Percentiles rank a stretch among this genome's conserved stretches.
Evolutionary conservation across 305 asterid genomes (phyloP).

Genomic region (Solanum hybrid): DNA sequence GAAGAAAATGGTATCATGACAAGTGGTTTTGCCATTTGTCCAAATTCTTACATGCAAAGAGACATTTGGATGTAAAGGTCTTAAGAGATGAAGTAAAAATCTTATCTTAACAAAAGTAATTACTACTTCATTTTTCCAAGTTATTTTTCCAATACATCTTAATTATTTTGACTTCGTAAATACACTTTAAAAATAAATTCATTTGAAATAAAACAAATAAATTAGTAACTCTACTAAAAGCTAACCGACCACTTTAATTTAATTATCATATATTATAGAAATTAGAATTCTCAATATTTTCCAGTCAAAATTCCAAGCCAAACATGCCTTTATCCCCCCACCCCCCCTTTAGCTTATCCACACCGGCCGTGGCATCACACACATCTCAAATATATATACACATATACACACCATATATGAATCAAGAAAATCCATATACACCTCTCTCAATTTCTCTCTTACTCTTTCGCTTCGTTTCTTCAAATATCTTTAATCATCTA

Average conservation of each 20-base stretch:
- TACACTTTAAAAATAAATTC: not conserved
- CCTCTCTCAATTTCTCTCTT: not conserved
- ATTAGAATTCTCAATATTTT: not conserved
- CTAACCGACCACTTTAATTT: slow-evolving; percentile 2
- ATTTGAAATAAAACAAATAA: not conserved
- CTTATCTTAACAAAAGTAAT: not conserved
- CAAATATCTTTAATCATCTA: not conserved
- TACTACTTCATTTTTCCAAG: too few species aligned
- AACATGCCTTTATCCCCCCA: not conserved
- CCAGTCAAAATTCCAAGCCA: not conserved
- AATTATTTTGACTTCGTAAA: too few species aligned
- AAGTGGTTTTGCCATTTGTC: not conserved
- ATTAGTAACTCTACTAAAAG: not conserved
- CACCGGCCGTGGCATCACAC: not conserved
- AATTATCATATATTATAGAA: not conserved
- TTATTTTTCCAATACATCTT: not conserved
- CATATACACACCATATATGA: not conserved
- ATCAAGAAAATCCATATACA: not conserved
- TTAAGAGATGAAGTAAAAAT: not conserved
- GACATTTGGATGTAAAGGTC: not conserved
- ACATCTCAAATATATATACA: not conserved
- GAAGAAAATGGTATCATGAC: not conserved
- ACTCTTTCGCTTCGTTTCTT: not conserved
- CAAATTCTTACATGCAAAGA: not conserved
- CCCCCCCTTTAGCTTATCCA: not conserved